phyloP scores from a whole-genome alignment of 2,329 filamentous ascomycete genomes.

The Arachnopeziza araneosa region DNA sequence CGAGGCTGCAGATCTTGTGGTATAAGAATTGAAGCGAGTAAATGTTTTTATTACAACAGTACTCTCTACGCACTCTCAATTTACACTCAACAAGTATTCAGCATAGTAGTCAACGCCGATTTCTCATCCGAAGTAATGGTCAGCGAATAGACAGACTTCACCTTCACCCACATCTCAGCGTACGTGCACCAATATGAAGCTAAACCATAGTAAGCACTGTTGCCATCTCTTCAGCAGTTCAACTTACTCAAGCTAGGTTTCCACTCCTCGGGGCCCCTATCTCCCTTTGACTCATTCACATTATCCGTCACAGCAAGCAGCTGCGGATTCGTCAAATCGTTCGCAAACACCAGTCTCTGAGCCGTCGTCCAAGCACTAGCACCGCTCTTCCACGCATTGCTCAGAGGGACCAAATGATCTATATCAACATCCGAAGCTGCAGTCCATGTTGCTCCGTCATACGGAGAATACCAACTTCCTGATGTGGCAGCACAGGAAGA shows the following conservation, averaged over 20 bases:
- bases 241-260: constrained; percentile 58
- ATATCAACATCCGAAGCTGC: constrained; percentile 68
- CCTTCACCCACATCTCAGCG: constrained; percentile 66
- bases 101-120: constrained; percentile 57
- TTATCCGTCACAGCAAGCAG: constrained; percentile 73
- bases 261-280: constrained; percentile 68
- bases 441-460: constrained; percentile 68
- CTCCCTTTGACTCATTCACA: constrained; percentile 70
- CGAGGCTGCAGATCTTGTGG: no score
- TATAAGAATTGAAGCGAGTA: no score
- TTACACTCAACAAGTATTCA: constrained; percentile 51
- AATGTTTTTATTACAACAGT: no score
- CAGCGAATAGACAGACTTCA: constrained; percentile 68
- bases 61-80: neutral
- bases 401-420: constrained; percentile 76
- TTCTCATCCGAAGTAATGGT: constrained; percentile 70
- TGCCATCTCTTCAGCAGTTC: neutral
- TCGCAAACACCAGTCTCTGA: constrained; percentile 65
- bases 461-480: constrained; percentile 66
- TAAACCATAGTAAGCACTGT: constrained; percentile 11
- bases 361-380: constrained; percentile 66
- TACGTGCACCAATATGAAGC: constrained; percentile 72
- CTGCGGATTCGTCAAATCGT: constrained; percentile 70
- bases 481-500: constrained; percentile 56
- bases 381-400: constrained; percentile 78